phyloP scores from a whole-genome alignment of 345 rosid species.

The Rhizophora apiculata region DNA sequence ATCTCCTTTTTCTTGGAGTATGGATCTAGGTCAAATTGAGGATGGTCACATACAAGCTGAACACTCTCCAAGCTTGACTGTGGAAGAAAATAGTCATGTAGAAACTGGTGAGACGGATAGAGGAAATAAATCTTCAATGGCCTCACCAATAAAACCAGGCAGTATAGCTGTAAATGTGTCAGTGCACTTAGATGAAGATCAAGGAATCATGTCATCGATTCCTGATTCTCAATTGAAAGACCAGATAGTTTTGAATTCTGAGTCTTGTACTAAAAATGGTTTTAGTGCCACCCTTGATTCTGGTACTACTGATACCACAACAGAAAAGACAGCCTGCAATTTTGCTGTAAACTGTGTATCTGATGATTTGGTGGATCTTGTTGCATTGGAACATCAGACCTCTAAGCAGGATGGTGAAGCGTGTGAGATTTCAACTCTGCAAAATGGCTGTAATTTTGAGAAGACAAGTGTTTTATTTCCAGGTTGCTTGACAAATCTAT shows the following conservation, averaged over 20 bases:
- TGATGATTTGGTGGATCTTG: conserved; percentile 32
- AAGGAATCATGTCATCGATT: conserved; percentile 26
- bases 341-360: conserved; percentile 35
- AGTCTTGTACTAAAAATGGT: conserved; percentile 34
- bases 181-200: conserved; percentile 28
- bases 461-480: conserved; percentile 28
- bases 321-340: conserved; percentile 36
- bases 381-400: conserved; percentile 27
- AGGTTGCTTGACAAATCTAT: conserved; percentile 34
- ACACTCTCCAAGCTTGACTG: conserved; percentile 27
- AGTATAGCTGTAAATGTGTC: conserved; percentile 25
- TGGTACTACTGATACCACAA: conserved; percentile 31
- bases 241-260: conserved; percentile 27
- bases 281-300: conserved; percentile 31
- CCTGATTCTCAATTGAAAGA: conserved; percentile 36
- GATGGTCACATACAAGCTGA: conserved; percentile 31
- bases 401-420: conserved; percentile 32
- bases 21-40: conserved; percentile 29
- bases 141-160: conserved; percentile 22
- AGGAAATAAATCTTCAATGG: conserved; percentile 31
- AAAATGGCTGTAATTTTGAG: conserved; percentile 32
- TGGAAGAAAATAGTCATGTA: conserved; percentile 27
- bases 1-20: conserved; percentile 23
- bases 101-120: conserved; percentile 31
- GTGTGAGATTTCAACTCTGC: conserved; percentile 39